A percentile compares a stretch with the other conserved stretches of the same genome.
Evolutionary conservation across 1,284 basidiomycete species (phyloP).

Genomic region (Spongispora temasekensis): DNA sequence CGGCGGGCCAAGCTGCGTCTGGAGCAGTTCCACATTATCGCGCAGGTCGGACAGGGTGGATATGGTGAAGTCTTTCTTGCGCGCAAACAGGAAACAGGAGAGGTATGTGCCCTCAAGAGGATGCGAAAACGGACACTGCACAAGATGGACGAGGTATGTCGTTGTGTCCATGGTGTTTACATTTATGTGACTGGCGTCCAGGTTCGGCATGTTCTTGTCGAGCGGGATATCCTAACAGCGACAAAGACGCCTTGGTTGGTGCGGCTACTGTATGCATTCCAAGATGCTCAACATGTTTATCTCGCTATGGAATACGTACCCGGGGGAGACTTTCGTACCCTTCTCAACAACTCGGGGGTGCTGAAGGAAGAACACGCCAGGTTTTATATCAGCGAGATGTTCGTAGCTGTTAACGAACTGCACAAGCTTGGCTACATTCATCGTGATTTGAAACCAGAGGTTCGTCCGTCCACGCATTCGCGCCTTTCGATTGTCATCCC

Average conservation of each 20-base stretch:
- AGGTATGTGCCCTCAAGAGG: constrained; percentile 95
- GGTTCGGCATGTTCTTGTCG: constrained; percentile 94
- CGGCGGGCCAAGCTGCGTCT: constrained; percentile 85
- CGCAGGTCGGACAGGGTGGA: constrained; percentile 95
- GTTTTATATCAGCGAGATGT: constrained; percentile 97
- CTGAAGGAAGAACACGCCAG: constrained; percentile 94
- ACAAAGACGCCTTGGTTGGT: constrained; percentile 97
- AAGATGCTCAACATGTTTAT: constrained; percentile 87
- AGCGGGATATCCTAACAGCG: constrained; percentile 93
- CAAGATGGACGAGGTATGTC: constrained; percentile 91
- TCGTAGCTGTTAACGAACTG: constrained; percentile 85
- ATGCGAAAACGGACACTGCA: constrained; percentile 91
- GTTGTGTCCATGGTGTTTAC: constrained; percentile 6
- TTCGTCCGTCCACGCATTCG: constrained; percentile 32
- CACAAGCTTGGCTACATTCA: constrained; percentile 97
- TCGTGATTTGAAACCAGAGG: constrained; percentile 97
- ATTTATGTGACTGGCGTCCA: constrained; percentile 30
- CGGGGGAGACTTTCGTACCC: constrained; percentile 92
- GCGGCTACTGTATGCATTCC: constrained; percentile 90
- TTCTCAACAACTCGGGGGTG: constrained; percentile 95
- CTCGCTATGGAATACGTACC: constrained; percentile 99
- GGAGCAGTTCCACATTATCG: constrained; percentile 94
- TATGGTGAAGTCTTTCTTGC: constrained; percentile 96
- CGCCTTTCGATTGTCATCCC: not conserved
- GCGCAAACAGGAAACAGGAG: constrained; percentile 87